Conservation (phyloP, 306 rosid genomes). For the Fagus sylvatica region DNA sequence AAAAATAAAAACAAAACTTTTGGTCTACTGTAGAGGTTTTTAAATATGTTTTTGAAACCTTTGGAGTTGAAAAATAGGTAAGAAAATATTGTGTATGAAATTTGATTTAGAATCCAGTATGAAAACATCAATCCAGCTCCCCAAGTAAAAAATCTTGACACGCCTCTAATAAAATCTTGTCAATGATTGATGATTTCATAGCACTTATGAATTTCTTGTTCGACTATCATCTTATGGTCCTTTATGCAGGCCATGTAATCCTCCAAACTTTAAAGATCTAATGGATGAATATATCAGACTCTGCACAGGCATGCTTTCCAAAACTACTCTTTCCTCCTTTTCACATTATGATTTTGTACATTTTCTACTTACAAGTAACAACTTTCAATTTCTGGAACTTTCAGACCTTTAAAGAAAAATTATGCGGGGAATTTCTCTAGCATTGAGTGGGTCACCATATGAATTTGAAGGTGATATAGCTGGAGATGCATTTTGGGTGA, state of each 20-base stretch:
- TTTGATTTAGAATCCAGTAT: not conserved
- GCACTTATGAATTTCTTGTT: not conserved
- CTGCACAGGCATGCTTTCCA: slow-evolving; percentile 67
- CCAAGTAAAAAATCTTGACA: not conserved
- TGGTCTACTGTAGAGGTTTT: no score
- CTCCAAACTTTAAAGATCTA: slow-evolving; percentile 48
- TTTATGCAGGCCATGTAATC: slow-evolving; percentile 73
- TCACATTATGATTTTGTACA: not conserved
- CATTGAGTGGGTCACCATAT: slow-evolving; percentile 75
- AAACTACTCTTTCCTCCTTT: not conserved
- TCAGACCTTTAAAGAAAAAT: slow-evolving; percentile 79
- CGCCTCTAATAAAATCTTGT: no score
- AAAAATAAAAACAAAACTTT: not conserved
- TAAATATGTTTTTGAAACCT: no score
- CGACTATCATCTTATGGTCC: slow-evolving; percentile 17
- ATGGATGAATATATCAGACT: slow-evolving; percentile 79
- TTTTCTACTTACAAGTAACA: not conserved
- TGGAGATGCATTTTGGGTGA: slow-evolving; percentile 89
- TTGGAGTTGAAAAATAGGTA: no score
- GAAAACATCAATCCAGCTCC: not conserved
- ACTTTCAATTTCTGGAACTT: slow-evolving; percentile 18
- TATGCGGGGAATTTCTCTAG: slow-evolving; percentile 87
- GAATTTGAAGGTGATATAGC: slow-evolving; percentile 95
- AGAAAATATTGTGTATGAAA: no score
- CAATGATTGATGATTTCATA: not conserved